Percentiles rank a stretch among this genome's conserved stretches.
phyloP scores from a whole-genome alignment of 2,329 filamentous ascomycete species.

The Orbilia blumenaviensis region DNA sequence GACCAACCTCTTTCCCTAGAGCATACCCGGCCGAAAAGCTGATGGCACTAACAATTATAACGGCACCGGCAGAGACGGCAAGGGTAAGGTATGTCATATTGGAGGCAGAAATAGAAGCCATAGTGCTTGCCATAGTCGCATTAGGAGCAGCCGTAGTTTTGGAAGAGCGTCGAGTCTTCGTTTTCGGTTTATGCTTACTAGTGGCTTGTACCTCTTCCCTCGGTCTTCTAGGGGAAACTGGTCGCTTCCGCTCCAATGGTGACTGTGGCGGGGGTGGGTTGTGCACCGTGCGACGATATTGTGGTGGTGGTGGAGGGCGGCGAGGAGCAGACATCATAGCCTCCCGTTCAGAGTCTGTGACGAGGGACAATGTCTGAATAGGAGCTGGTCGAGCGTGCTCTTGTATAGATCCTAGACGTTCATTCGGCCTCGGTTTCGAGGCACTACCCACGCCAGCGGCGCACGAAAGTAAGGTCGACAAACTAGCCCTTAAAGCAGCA shows the following conservation, averaged over 20 bases:
- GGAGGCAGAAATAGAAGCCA: slow-evolving; percentile 22
- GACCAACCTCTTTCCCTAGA: slow-evolving; percentile 72
- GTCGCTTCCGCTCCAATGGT: slow-evolving; percentile 8
- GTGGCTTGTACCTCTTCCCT: slow-evolving; percentile 18
- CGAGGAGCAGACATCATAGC: slow-evolving; percentile 44
- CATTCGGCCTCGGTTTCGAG: slow-evolving; percentile 64
- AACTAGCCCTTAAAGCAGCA: slow-evolving; percentile 85
- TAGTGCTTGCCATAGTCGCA: neutral
- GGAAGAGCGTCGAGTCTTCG: slow-evolving; percentile 26
- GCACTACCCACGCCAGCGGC: slow-evolving; percentile 86
- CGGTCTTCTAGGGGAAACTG: slow-evolving; percentile 25
- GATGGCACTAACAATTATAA: slow-evolving; percentile 74
- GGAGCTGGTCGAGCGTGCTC: slow-evolving; percentile 42
- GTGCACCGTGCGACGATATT: slow-evolving; percentile 17
- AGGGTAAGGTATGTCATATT: slow-evolving; percentile 53
- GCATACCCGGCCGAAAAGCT: slow-evolving; percentile 76
- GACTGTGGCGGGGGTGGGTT: slow-evolving; percentile 18
- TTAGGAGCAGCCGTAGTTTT: slow-evolving; percentile 15
- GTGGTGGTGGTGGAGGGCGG: slow-evolving; percentile 17
- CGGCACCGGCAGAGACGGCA: slow-evolving; percentile 72
- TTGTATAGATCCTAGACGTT: slow-evolving; percentile 40
- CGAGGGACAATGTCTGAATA: slow-evolving; percentile 41
- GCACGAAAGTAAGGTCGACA: slow-evolving; percentile 96
- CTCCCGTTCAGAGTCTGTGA: slow-evolving; percentile 49
- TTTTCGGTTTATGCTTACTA: slow-evolving; percentile 33